Evolutionary conservation across 495 filamentous ascomycete species (phyloP).

Genomic region (Neurospora sp.): DNA sequence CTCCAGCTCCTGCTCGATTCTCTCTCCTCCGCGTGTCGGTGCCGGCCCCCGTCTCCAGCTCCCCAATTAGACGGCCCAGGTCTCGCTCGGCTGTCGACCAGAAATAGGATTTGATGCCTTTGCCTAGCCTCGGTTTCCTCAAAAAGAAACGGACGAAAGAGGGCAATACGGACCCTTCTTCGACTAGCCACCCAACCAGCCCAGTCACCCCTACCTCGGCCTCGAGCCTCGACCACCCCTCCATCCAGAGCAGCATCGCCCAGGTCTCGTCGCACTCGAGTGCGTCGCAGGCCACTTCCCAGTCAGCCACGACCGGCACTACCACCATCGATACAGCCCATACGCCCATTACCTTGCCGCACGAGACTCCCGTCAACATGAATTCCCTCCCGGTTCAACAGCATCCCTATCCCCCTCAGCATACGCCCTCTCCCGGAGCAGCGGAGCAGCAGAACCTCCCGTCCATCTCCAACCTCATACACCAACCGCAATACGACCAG

Average conservation of each 20-base stretch:
- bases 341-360: background rate
- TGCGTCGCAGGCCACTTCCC: constrained; percentile 12
- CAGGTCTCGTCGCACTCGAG: constrained; percentile 15
- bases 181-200: constrained; percentile 52
- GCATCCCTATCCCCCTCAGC: constrained; percentile 14
- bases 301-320: background rate
- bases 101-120: constrained; percentile 41
- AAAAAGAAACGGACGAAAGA: constrained; percentile 97
- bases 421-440: constrained; percentile 23
- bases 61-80: constrained; percentile 14
- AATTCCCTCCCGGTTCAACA: constrained; percentile 28
- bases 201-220: constrained; percentile 42
- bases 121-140: constrained; percentile 64
- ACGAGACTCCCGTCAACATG: constrained; percentile 14
- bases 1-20: background rate
- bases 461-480: constrained; percentile 62
- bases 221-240: constrained; percentile 33
- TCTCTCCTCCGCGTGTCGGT: background rate
- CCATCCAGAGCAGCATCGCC: constrained; percentile 7
- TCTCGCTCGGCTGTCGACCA: constrained; percentile 10
- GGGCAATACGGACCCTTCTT: constrained; percentile 44
- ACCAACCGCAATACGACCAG: constrained; percentile 46
- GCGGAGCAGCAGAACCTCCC: constrained; percentile 47
- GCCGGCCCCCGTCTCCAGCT: background rate
- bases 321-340: constrained; percentile 1